A percentile compares a stretch with the other conserved stretches of the same genome.
Evolutionary conservation across 2,329 filamentous ascomycete genomes (phyloP).

Genomic region (Cercospora canescens): DNA sequence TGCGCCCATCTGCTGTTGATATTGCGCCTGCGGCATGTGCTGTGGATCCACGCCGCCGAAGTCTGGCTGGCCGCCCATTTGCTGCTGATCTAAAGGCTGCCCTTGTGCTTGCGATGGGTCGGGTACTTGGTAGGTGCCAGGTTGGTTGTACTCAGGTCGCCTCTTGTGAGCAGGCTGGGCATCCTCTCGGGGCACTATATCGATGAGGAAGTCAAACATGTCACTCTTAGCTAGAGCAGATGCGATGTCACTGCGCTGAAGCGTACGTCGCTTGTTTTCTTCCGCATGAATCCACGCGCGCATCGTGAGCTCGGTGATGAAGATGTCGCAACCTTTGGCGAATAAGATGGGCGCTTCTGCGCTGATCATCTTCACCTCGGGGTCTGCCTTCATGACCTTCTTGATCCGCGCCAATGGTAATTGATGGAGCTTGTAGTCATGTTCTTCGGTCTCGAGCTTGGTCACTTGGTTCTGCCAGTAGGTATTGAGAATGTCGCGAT

Average conservation of each 20-base stretch:
- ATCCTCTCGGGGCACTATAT: constrained; percentile 96
- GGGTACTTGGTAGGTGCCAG: constrained; percentile 48
- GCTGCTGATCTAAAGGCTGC: constrained; percentile 33
- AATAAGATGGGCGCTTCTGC: constrained; percentile 97
- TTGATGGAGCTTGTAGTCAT: constrained; percentile 98
- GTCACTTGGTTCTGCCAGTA: constrained; percentile 99
- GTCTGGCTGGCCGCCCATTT: constrained; percentile 34
- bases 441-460: constrained; percentile 88
- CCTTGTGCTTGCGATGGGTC: constrained; percentile 53
- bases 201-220: constrained; percentile 99
- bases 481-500: constrained; percentile 95
- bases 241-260: constrained; percentile 95
- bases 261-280: constrained; percentile 94
- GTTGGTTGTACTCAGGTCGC: constrained; percentile 38
- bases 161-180: constrained; percentile 83
- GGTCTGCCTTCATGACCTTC: constrained; percentile 99
- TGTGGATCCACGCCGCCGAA: constrained; percentile 36
- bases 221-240: constrained; percentile 94
- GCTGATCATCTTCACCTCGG: constrained; percentile 99
- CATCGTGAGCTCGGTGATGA: constrained; percentile 95
- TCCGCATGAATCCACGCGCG: constrained; percentile 99
- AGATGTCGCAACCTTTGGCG: constrained; percentile 97
- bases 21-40: constrained; percentile 49
- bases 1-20: constrained; percentile 76
- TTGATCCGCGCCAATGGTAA: constrained; percentile 97